phyloP scores from a whole-genome alignment of 2,329 filamentous ascomycete species.

The Ilyonectria robusta region DNA sequence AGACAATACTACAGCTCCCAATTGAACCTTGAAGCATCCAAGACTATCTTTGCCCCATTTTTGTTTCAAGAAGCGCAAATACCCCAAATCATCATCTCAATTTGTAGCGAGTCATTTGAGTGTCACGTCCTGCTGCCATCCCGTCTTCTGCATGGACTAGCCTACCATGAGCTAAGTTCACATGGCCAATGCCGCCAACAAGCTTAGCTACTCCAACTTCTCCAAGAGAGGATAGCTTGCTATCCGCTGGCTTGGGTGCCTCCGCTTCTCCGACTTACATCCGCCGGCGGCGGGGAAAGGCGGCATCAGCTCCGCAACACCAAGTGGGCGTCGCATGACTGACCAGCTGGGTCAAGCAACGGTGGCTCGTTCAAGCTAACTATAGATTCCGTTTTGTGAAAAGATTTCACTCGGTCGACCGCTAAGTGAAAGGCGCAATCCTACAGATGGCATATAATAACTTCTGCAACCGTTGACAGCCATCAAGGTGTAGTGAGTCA shows the following conservation, averaged over 20 bases:
- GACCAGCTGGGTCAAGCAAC: no score
- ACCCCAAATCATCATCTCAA: background rate
- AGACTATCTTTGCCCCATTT: background rate
- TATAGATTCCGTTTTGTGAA: background rate
- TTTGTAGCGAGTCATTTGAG: background rate
- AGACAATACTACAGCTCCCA: background rate
- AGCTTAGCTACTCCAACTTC: background rate
- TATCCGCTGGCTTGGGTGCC: background rate
- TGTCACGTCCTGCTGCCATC: background rate
- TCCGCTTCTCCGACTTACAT: background rate
- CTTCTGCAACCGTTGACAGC: background rate
- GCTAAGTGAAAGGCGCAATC: background rate
- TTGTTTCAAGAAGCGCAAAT: background rate
- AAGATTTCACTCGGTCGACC: background rate
- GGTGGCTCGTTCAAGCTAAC: background rate
- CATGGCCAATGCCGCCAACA: background rate
- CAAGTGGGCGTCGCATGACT: background rate
- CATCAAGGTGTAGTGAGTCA: background rate
- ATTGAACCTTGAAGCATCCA: background rate
- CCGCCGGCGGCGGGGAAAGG: conserved; percentile 1
- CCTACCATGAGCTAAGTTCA: background rate
- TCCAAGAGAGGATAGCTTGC: background rate
- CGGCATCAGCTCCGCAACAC: conserved; percentile 7
- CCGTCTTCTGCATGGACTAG: background rate
- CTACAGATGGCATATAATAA: background rate